phyloP scores from a whole-genome alignment of 2,329 filamentous ascomycete species.

The Cadophora gregata region DNA sequence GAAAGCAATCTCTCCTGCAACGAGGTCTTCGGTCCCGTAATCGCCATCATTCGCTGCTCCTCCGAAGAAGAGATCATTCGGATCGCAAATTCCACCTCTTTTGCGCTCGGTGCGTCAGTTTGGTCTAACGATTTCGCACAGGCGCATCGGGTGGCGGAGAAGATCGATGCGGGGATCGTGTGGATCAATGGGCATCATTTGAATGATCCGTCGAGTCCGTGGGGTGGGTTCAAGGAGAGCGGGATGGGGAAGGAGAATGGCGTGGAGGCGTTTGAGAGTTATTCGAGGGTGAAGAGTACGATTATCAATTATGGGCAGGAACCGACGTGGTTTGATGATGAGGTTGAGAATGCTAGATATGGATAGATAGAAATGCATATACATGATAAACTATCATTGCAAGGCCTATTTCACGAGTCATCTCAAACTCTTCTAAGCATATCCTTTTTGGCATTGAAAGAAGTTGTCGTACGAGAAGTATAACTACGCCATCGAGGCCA shows the following conservation, averaged over 20 bases:
- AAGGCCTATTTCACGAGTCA: not conserved
- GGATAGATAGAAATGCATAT: constrained; percentile 48
- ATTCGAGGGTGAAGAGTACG: constrained; percentile 67
- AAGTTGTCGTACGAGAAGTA: too few relatives aligned
- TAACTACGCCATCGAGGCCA: too few relatives aligned
- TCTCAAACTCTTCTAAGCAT: too few relatives aligned
- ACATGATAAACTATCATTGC: not conserved
- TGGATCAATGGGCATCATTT: constrained; percentile 76
- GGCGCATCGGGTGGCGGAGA: constrained; percentile 66
- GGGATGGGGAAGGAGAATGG: constrained; percentile 73
- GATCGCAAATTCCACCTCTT: constrained; percentile 79
- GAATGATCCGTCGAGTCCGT: constrained; percentile 57
- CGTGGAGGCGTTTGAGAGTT: constrained; percentile 64
- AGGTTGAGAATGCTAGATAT: constrained; percentile 62
- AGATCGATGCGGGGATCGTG: constrained; percentile 82
- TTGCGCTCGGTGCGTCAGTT: constrained; percentile 92
- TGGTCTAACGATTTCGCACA: constrained; percentile 70
- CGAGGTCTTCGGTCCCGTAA: constrained; percentile 94
- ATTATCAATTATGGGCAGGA: constrained; percentile 69
- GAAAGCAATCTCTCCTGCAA: constrained; percentile 83
- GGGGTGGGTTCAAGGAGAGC: constrained; percentile 61
- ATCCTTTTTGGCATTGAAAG: too few relatives aligned
- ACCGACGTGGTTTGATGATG: constrained; percentile 68
- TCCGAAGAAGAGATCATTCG: constrained; percentile 85
- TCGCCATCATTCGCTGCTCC: constrained; percentile 83